phyloP scores from a whole-genome alignment of 2,329 filamentous ascomycete species.

The Penicillium sp. region DNA sequence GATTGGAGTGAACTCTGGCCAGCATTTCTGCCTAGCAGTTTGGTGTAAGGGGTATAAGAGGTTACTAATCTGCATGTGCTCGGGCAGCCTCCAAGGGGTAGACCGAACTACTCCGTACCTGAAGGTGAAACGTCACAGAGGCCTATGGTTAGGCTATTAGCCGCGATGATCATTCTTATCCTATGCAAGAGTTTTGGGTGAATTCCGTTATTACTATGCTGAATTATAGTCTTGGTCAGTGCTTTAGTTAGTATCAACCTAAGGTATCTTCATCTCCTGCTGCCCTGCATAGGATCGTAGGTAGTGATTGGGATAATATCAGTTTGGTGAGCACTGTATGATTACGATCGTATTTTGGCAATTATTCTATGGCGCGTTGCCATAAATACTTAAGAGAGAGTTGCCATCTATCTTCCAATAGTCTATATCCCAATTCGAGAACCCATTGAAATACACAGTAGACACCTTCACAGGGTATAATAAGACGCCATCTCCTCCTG shows the following conservation, averaged over 20 bases:
- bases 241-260: no score
- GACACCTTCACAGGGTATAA: slow-evolving; percentile 35
- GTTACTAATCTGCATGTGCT: slow-evolving; percentile 6
- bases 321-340: no score
- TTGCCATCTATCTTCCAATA: slow-evolving; percentile 3
- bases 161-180: not conserved
- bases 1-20: no score
- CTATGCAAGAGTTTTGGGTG: not conserved
- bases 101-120: no score
- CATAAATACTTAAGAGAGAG: not conserved
- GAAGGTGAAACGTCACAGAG: not conserved
- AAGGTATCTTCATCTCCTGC: not conserved
- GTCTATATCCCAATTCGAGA: slow-evolving; percentile 2
- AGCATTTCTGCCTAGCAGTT: no score
- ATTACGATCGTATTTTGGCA: not conserved
- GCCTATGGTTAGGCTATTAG: no score
- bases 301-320: no score
- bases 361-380: not conserved
- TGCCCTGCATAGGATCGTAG: not conserved
- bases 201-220: no score
- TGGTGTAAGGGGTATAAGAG: no score
- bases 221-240: no score
- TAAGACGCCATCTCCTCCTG: slow-evolving; percentile 40
- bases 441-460: not conserved
- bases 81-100: no score